A percentile compares a stretch with the other conserved stretches of the same genome.
These are phyloP conservation scores for Phytophthora capsici DNA, from an alignment of 352 stramenopile species.

Conservation along the genomic window DNA sequence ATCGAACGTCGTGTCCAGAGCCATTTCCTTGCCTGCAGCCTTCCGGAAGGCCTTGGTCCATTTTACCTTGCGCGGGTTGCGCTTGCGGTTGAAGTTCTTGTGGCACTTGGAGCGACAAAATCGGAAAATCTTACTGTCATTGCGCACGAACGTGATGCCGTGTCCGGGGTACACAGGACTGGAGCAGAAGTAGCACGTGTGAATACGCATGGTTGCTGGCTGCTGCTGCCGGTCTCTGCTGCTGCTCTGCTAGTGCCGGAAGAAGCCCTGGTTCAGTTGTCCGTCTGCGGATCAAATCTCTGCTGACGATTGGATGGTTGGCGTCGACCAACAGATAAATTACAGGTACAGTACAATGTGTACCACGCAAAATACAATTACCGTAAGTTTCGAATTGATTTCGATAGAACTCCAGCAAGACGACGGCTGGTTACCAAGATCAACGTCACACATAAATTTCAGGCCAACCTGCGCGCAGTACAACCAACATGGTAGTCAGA, in stretches of 20 bases:
- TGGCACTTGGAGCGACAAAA: slow-evolving; percentile 99
- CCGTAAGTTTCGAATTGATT: slow-evolving; percentile 11
- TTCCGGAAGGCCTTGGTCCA: slow-evolving; percentile 99
- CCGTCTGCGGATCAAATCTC: slow-evolving; percentile 9
- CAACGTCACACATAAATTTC: no score
- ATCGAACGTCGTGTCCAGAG: slow-evolving; percentile 99
- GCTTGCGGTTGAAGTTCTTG: slow-evolving; percentile 99
- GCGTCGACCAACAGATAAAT: slow-evolving; percentile 14
- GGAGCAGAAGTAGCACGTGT: slow-evolving; percentile 99
- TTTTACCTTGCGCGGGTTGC: slow-evolving; percentile 99
- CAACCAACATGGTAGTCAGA: no score
- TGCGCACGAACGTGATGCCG: slow-evolving; percentile 99
- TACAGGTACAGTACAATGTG: not conserved
- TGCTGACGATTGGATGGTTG: slow-evolving; percentile 36
- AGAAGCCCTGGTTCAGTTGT: slow-evolving; percentile 16
- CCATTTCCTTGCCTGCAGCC: slow-evolving; percentile 99
- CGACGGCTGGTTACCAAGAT: no score
- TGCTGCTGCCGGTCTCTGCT: slow-evolving; percentile 3
- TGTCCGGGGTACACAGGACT: slow-evolving; percentile 99
- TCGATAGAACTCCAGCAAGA: no score
- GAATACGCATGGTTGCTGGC: slow-evolving; percentile 92
- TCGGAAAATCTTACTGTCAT: slow-evolving; percentile 99
- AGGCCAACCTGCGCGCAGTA: no score
- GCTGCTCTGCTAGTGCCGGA: slow-evolving; percentile 24
- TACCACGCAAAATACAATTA: slow-evolving; percentile 17